A percentile compares a stretch with the other conserved stretches of the same genome.
Conservation (phyloP, 2,329 filamentous ascomycete genomes). For the Penicillium verrucosum region DNA sequence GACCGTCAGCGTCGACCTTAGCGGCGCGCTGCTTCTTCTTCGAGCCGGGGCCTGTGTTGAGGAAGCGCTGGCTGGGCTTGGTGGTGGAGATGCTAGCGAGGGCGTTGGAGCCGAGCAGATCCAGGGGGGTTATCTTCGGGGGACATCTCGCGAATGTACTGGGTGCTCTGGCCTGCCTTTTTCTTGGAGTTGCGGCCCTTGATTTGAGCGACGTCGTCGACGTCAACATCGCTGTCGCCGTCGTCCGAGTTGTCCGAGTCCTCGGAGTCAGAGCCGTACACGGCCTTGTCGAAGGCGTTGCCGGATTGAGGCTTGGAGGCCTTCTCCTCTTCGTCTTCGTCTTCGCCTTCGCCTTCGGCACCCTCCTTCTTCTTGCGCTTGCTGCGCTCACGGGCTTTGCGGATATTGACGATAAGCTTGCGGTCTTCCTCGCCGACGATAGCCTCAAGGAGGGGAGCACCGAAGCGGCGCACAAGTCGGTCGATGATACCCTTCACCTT, state of each 20-base stretch:
- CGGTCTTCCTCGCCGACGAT: constrained; percentile 80
- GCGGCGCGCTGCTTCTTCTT: constrained; percentile 43
- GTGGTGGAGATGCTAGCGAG: constrained; percentile 92
- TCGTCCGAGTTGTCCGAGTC: constrained; percentile 61
- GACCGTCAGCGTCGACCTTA: constrained; percentile 45
- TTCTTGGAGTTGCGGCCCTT: constrained; percentile 45
- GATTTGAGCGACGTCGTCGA: constrained; percentile 36
- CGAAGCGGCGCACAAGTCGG: constrained; percentile 87
- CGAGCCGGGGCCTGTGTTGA: constrained; percentile 38
- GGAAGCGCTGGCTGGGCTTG: constrained; percentile 60
- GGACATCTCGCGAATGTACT: constrained; percentile 81
- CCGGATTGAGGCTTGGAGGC: constrained; percentile 62
- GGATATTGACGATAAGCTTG: constrained; percentile 90
- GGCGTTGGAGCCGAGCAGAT: constrained; percentile 83
- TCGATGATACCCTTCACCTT: constrained; percentile 99
- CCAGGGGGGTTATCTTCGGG: constrained; percentile 86
- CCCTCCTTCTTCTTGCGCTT: constrained; percentile 81
- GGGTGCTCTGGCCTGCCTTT: constrained; percentile 45
- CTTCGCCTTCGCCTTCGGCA: constrained; percentile 56
- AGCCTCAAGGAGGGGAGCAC: constrained; percentile 73
- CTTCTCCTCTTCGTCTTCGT: constrained; percentile 49
- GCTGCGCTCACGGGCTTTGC: constrained; percentile 86
- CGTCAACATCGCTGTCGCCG: constrained; percentile 49
- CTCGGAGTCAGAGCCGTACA: constrained; percentile 72
- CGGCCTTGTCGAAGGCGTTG: constrained; percentile 92